Conservation (phyloP, 169 alveolate species). For the Babesia ovata region DNA sequence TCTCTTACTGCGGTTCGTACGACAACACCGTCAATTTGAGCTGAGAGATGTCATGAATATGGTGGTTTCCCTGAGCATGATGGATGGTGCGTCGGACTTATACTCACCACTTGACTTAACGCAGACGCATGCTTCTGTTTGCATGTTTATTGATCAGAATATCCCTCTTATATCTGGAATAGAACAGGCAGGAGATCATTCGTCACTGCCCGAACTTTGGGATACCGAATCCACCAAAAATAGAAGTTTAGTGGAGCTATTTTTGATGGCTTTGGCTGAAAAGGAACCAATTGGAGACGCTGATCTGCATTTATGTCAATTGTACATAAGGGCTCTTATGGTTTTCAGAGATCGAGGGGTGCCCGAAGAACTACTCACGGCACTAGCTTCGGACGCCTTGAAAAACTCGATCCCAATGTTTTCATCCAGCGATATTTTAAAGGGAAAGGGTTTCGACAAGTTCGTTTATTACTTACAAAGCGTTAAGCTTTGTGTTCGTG, state of each 20-base stretch:
- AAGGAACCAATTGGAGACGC: not conserved
- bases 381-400: not conserved
- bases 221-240: not conserved
- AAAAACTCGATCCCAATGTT: not conserved
- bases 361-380: not conserved
- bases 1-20: not conserved
- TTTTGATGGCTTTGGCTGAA: not conserved
- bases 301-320: not conserved
- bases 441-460: not conserved
- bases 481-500: not conserved
- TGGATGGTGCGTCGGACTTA: not conserved
- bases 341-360: not conserved
- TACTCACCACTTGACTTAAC: not conserved
- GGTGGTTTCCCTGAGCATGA: constrained; percentile 9
- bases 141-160: too few relatives aligned
- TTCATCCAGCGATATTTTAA: too few relatives aligned
- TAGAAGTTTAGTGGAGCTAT: not conserved
- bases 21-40: not conserved
- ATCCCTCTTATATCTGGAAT: too few relatives aligned
- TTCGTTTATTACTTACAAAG: not conserved
- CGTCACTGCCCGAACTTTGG: not conserved
- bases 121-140: too few relatives aligned
- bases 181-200: not conserved
- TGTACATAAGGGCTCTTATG: not conserved
- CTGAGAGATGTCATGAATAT: constrained; percentile 8